These are phyloP conservation scores for Sarocladiaceae sp. DNA, from an alignment of 2,329 filamentous ascomycete genomes.

Conservation along the genomic window DNA sequence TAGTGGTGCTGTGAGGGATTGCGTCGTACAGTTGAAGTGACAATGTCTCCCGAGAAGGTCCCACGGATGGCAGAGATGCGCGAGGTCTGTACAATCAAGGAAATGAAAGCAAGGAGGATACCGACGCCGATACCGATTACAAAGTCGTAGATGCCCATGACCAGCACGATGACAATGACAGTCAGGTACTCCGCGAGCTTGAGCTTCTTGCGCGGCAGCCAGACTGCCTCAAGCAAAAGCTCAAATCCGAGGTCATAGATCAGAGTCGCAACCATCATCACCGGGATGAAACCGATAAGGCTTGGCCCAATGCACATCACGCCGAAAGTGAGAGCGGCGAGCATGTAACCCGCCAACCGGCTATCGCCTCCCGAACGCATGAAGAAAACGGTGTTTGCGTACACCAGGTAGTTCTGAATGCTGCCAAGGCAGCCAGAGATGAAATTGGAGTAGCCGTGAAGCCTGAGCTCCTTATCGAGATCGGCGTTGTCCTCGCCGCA, in stretches of 20 bases:
- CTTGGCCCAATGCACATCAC: conserved; percentile 82
- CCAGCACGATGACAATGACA: conserved; percentile 81
- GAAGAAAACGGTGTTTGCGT: conserved; percentile 96
- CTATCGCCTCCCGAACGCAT: conserved; percentile 88
- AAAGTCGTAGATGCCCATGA: conserved; percentile 97
- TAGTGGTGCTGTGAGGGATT: conserved; percentile 88
- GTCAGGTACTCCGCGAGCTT: conserved; percentile 86
- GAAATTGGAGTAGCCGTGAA: conserved; percentile 91
- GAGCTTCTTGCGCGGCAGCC: conserved; percentile 83
- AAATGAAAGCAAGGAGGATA: conserved; percentile 86
- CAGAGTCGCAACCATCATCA: conserved; percentile 93
- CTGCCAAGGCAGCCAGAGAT: conserved; percentile 82
- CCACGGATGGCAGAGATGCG: conserved; percentile 83
- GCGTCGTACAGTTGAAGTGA: conserved; percentile 86
- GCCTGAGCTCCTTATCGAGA: conserved; percentile 84
- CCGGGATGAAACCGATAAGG: conserved; percentile 89
- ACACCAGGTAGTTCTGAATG: conserved; percentile 95
- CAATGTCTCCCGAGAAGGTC: conserved; percentile 84
- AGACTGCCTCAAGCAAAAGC: conserved; percentile 81
- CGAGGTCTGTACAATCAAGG: conserved; percentile 87
- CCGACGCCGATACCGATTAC: conserved; percentile 90
- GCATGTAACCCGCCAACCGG: conserved; percentile 77
- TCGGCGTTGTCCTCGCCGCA: conserved; percentile 90
- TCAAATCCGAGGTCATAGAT: conserved; percentile 96
- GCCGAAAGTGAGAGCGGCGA: conserved; percentile 74